Conservation (phyloP, 2,329 filamentous ascomycete genomes). For the Fonsecaea pedrosoi region DNA sequence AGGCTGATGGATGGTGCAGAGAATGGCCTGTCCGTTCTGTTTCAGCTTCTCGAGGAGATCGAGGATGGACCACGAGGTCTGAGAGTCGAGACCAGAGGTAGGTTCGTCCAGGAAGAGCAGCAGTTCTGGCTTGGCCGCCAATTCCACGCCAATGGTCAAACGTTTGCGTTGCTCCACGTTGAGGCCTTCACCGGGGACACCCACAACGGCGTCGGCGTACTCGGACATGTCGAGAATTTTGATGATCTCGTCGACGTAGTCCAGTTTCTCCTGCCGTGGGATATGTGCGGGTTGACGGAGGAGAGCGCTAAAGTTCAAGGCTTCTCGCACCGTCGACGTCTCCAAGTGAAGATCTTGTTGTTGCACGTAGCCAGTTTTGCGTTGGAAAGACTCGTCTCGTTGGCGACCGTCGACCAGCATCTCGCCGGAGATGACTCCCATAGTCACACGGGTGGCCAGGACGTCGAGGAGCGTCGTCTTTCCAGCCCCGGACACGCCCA, state of each 20-base stretch:
- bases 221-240: constrained; percentile 87
- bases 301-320: constrained; percentile 82
- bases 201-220: constrained; percentile 88
- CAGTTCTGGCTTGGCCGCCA: constrained; percentile 87
- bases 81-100: constrained; percentile 89
- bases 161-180: constrained; percentile 72
- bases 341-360: constrained; percentile 89
- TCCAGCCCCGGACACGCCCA: constrained; percentile 90
- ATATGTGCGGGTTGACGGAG: constrained; percentile 81
- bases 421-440: constrained; percentile 86
- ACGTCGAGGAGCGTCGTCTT: constrained; percentile 91
- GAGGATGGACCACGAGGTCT: constrained; percentile 91
- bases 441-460: constrained; percentile 81
- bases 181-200: constrained; percentile 79
- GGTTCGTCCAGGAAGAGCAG: constrained; percentile 94
- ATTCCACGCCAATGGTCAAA: constrained; percentile 93
- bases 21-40: constrained; percentile 85
- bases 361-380: constrained; percentile 90
- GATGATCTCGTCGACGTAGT: constrained; percentile 89
- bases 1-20: constrained; percentile 98
- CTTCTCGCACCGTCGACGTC: constrained; percentile 86
- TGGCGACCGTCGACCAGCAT: constrained; percentile 81
- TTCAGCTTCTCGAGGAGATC: constrained; percentile 88
- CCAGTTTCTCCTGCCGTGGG: constrained; percentile 77
- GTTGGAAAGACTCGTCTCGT: constrained; percentile 82